Base-by-base conservation (phyloP, 306 rosid genomes). In the Vigna unguiculata region DNA sequence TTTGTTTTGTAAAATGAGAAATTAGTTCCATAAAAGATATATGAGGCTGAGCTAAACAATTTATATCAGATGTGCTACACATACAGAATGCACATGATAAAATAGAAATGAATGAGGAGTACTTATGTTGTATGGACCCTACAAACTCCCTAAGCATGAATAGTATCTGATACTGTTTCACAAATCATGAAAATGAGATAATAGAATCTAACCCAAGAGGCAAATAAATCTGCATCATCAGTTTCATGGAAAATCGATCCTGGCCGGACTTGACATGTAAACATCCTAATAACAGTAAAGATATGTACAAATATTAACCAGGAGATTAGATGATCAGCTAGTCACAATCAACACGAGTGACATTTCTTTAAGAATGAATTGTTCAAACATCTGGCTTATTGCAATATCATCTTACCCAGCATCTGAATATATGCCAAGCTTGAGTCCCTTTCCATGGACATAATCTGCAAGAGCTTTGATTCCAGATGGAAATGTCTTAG, bases 201-300 rank as follows among this genome's bases (percentile, higher is more conserved):
- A 30, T 20, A 62, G 80, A 76, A 66, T 86, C 90, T 87, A 81
- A 95, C 99, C 99, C 99, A 95, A 74, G 97, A 95, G 69, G 97
- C 96, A 85, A 95, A 92, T 60, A 78, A 53, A 60, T 88, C 75
- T 21, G 99, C 99, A 57, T 95, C 99, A 49, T 79, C 93, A 57
- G 32, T 76, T 89, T 95, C 99, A 83, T 88, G 91, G 81, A 67
- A 83, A 78, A 95, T 86, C 15, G 99, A 95, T 43, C 99, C 99
- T 19, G 97, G 97, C 80, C 96, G 97, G 77, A 89, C 97, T 92
- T 95, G 90, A 83, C 99, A 95, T 32, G 99, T 95, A 76, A 87
- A 95, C 48, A 1, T 38, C 91, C 99, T 95, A 70, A 70, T 32
- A 82, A 78, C 69, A 89, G 72, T 76, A 21, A 21, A 62, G 49